Percentiles rank a stretch among this genome's conserved stretches.
Conservation (phyloP, 805 yeast species). For the Hanseniaspora thailandica region DNA sequence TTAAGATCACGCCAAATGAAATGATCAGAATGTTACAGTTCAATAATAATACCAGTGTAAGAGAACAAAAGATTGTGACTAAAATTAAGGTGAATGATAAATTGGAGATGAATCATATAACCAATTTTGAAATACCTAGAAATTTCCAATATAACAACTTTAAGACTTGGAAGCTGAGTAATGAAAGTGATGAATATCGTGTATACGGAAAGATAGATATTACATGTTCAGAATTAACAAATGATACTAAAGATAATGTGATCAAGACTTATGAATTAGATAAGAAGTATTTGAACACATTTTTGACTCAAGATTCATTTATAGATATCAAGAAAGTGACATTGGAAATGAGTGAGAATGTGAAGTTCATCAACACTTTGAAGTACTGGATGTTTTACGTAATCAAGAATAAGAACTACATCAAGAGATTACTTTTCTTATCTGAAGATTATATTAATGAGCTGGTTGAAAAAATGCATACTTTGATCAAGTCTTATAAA, state of each 20-base stretch:
- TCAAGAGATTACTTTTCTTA: neutral
- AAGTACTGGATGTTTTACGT: constrained; percentile 13
- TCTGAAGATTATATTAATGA: constrained; percentile 4
- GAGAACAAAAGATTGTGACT: constrained; percentile 9
- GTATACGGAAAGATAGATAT: constrained; percentile 6
- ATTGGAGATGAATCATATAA: constrained; percentile 1
- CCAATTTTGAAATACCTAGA: constrained; percentile 7
- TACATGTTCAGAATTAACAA: neutral
- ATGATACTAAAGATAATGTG: neutral
- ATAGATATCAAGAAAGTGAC: neutral
- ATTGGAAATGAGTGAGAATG: constrained; percentile 2
- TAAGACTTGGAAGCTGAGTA: constrained; percentile 14
- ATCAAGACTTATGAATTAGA: constrained; percentile 3
- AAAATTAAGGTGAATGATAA: constrained; percentile 1
- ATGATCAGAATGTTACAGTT: neutral
- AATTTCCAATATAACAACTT: constrained; percentile 9
- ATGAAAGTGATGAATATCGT: neutral
- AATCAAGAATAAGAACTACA: constrained; percentile 1
- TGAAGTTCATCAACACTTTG: constrained; percentile 7
- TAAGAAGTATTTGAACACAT: constrained; percentile 1
- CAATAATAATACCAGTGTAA: constrained; percentile 3
- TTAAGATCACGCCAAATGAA: constrained; percentile 6
- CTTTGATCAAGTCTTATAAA: constrained; percentile 4
- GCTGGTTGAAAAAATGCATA: constrained; percentile 2
- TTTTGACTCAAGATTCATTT: constrained; percentile 1